Conservation (phyloP, 768 basidiomycete species). For the Cystofilobasidium ferigula region DNA sequence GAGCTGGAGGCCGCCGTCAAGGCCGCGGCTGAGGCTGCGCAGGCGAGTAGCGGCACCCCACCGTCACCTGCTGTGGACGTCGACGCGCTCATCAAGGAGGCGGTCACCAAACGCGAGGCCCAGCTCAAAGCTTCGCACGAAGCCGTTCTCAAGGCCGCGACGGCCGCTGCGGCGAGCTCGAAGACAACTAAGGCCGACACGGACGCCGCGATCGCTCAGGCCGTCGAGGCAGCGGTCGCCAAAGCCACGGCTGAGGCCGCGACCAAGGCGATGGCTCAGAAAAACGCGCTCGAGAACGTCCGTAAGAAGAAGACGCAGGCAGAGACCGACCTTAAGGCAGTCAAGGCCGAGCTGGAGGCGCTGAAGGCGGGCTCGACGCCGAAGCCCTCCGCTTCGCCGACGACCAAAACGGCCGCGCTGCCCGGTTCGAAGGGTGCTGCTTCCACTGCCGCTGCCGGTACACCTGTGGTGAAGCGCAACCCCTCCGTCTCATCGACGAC, state of each 20-base stretch:
- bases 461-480: neutral
- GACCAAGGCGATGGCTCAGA: slow-evolving; percentile 10
- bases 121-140: slow-evolving; percentile 12
- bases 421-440: neutral
- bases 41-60: neutral
- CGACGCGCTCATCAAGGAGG: slow-evolving; percentile 15
- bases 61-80: slow-evolving; percentile 7
- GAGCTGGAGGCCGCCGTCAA: slow-evolving; percentile 13
- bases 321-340: neutral
- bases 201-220: slow-evolving; percentile 3
- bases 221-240: slow-evolving; percentile 17
- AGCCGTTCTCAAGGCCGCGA: slow-evolving; percentile 10
- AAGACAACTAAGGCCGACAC: slow-evolving; percentile 3
- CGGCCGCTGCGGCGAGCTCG: neutral
- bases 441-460: neutral
- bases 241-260: slow-evolving; percentile 6
- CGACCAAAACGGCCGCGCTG: neutral
- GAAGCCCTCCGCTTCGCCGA: neutral
- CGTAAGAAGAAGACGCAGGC: slow-evolving; percentile 5
- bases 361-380: neutral
- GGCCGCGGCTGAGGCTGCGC: slow-evolving; percentile 6
- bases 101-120: slow-evolving; percentile 20
- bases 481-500: neutral
- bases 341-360: neutral
- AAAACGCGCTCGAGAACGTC: slow-evolving; percentile 10